A percentile compares a stretch with the other conserved stretches of the same genome.
Conservation (phyloP, 176 grass and related monocot genomes). For the Carex littledalei region DNA sequence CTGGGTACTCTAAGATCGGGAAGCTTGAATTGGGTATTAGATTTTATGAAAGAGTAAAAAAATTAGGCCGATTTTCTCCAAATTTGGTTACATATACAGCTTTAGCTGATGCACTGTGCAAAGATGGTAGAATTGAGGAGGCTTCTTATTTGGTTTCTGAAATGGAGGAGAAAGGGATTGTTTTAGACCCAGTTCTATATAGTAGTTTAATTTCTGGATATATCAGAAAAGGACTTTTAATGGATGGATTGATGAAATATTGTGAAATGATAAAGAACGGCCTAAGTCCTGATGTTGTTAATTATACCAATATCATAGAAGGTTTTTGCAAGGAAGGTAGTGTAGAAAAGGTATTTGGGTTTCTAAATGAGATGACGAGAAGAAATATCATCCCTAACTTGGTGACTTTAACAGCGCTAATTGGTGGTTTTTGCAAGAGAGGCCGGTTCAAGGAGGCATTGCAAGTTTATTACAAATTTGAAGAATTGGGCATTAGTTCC, state of each 20-base stretch:
- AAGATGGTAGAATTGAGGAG: conserved; percentile 41
- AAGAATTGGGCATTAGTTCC: conserved; percentile 40
- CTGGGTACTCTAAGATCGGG: conserved; percentile 41
- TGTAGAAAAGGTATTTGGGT: conserved; percentile 71
- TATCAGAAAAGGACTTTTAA: conserved; percentile 40
- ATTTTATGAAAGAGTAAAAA: conserved; percentile 43
- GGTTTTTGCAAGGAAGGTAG: conserved; percentile 64
- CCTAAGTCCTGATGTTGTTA: conserved; percentile 44
- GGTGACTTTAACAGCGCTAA: conserved; percentile 62
- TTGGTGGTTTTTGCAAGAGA: conserved; percentile 76
- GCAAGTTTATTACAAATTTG: conserved; percentile 42
- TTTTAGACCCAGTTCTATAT: conserved; percentile 45
- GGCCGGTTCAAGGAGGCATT: conserved; percentile 59
- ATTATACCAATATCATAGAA: conserved; percentile 61
- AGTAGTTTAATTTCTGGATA: conserved; percentile 52
- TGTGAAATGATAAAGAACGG: conserved; percentile 48
- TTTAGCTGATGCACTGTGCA: conserved; percentile 34
- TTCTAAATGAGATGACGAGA: conserved; percentile 47
- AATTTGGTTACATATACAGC: conserved; percentile 51
- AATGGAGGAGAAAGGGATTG: conserved; percentile 39
- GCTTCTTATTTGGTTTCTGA: conserved; percentile 31
- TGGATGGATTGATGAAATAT: conserved; percentile 50
- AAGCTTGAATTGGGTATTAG: conserved; percentile 30
- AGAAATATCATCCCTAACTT: conserved; percentile 43
- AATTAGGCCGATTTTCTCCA: conserved; percentile 33